Base-by-base conservation (phyloP, 306 rosid species). In the Pyrus communis region DNA sequence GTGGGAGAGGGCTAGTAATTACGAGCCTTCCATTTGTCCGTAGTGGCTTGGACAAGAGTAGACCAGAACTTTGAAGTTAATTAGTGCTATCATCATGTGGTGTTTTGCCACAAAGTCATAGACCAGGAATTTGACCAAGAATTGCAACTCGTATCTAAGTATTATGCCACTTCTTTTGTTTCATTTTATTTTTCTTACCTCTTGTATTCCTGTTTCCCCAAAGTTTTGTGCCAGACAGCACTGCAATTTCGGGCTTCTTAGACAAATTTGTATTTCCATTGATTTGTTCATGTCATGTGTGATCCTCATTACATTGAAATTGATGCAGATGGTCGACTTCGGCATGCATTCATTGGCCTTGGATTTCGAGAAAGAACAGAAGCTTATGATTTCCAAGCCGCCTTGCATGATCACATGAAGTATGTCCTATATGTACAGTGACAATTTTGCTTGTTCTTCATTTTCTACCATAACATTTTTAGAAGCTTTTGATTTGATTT, bases 371-470 rank as follows among this genome's bases (percentile, higher is more conserved):
- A 92, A 86, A 88, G 99, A 82, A 89, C 97, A 46, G 97, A 92
- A 84, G 99, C 99, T 57, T 95, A 95, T 87, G 97, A 95, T 80
- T 95, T 95, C 82, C 97, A 95, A 87, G 99, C 99, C 61, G 96
- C 99, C 77, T 79, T 95, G 82, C 97, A 92, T 75, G 97, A 95
- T 74, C 97, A 95, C 83, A 88, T 95, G 90, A 95, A 90, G 99
- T 95, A 91, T 73, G 80, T 85, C 68, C 82, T 62, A 52, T 77
- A 65, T 77, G 68, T 73, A 55, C 85, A 71, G 31, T 28, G 76
- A 63, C 46, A 63, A 35, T 70, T 75, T 72, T 79, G 12, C 57
- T 3, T 28, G 15, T 28, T 75, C 59, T n/a, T 75, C 35, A 49
- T 23, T 74, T 55, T 21, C 28, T 77, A 49, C 59, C 54, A 77